phyloP scores from a whole-genome alignment of 495 filamentous ascomycete species.

The Neurospora sp. region DNA sequence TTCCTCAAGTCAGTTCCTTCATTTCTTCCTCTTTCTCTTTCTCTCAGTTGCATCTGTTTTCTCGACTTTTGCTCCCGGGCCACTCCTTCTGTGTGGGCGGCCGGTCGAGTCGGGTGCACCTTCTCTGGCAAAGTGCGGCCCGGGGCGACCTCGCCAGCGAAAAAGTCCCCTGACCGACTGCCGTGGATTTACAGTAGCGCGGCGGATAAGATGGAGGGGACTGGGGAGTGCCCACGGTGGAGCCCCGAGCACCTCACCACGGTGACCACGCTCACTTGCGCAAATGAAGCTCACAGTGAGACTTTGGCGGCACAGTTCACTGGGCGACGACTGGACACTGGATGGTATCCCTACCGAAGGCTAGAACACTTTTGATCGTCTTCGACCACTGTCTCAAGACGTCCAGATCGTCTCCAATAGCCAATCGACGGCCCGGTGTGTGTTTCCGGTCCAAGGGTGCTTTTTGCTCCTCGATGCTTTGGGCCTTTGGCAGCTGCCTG shows the following conservation, averaged over 20 bases:
- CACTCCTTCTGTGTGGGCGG: background rate
- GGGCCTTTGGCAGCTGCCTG: background rate
- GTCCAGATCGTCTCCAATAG: background rate
- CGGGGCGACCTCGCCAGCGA: background rate
- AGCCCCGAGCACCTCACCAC: background rate
- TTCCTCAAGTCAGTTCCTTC: background rate
- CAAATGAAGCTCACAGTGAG: background rate
- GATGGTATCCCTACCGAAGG: background rate
- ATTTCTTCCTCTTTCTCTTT: background rate
- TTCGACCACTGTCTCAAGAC: background rate
- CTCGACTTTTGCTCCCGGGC: background rate
- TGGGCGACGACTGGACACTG: background rate
- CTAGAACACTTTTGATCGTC: background rate
- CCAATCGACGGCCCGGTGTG: background rate
- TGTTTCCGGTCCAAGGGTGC: background rate
- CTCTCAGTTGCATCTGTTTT: background rate
- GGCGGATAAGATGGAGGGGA: background rate
- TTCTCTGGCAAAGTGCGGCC: background rate
- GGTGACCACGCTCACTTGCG: background rate
- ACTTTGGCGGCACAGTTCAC: background rate
- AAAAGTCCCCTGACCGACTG: background rate
- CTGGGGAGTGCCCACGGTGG: background rate
- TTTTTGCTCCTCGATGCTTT: background rate
- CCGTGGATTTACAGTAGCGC: background rate
- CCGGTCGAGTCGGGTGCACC: background rate